Percentiles rank a stretch among this genome's conserved stretches.
These are phyloP conservation scores for Dichotomocladium elegans DNA, from an alignment of 371 early-diverging fungal species.

Conservation along the genomic window DNA sequence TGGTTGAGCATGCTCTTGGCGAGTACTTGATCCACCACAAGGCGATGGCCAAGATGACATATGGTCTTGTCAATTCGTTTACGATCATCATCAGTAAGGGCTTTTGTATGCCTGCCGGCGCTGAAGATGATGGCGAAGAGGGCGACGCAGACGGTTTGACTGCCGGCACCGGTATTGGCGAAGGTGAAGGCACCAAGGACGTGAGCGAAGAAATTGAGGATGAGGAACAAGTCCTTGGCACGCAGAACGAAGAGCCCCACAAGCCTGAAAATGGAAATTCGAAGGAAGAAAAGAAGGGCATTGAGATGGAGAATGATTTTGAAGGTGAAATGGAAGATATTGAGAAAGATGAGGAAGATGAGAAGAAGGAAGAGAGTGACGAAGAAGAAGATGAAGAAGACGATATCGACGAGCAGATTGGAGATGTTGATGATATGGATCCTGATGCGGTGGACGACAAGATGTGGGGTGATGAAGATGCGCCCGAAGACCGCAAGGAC, in stretches of 20 bases:
- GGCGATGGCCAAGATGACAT: constrained; percentile 60
- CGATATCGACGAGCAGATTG: constrained; percentile 87
- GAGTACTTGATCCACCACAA: constrained; percentile 68
- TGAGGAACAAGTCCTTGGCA: constrained; percentile 91
- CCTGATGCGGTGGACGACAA: constrained; percentile 94
- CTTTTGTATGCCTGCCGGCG: constrained; percentile 75
- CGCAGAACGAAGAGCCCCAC: constrained; percentile 69
- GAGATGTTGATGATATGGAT: constrained; percentile 83
- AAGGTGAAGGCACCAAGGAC: constrained; percentile 93
- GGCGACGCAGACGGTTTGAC: constrained; percentile 60
- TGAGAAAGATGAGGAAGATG: constrained; percentile 67
- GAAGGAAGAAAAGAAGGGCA: constrained; percentile 88
- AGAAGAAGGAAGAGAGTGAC: constrained; percentile 39
- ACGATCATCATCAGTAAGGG: constrained; percentile 76
- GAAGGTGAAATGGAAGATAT: constrained; percentile 91
- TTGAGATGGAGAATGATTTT: constrained; percentile 96
- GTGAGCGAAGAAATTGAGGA: constrained; percentile 96
- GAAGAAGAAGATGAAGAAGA: constrained; percentile 59
- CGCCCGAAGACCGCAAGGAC: constrained; percentile 67
- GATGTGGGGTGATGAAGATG: constrained; percentile 93
- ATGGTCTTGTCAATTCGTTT: constrained; percentile 69
- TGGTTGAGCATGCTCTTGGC: constrained; percentile 56
- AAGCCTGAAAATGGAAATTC: constrained; percentile 55
- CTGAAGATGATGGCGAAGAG: constrained; percentile 61
- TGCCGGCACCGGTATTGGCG: constrained; percentile 92